Evolutionary conservation across 208 protist species (phyloP).

Genomic region (Acanthamoeba sp.): DNA sequence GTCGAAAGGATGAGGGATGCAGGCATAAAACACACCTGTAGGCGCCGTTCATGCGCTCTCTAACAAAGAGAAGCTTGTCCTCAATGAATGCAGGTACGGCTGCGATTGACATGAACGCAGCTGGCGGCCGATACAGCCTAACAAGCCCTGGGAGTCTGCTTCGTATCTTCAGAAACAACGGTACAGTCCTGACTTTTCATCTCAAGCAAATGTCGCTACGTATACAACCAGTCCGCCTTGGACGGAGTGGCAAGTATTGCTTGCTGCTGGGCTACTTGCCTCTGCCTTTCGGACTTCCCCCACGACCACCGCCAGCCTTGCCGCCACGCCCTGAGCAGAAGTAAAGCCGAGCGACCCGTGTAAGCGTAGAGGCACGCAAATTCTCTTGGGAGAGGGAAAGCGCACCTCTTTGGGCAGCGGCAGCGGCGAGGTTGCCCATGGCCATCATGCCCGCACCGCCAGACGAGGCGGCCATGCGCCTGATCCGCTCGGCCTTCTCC

Average conservation of each 20-base stretch:
- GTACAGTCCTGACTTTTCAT: no score
- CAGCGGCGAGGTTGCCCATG: conserved; percentile 8
- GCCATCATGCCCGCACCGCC: background rate
- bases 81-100: conserved; percentile 70
- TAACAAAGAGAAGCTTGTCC: conserved; percentile 49
- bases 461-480: background rate
- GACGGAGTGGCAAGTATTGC: no score
- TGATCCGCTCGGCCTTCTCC: background rate
- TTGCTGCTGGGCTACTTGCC: no score
- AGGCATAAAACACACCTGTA: no score
- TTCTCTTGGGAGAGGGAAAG: background rate
- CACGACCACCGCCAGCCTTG: background rate
- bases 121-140: no score
- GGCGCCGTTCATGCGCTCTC: conserved; percentile 70
- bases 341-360: background rate
- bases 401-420: background rate
- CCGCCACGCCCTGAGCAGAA: background rate
- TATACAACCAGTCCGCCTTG: no score
- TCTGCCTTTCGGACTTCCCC: no score
- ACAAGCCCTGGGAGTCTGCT: no score
- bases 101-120: conserved; percentile 74
- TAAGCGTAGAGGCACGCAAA: background rate
- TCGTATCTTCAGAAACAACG: no score
- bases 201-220: no score
- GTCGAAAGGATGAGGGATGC: no score